Percentiles rank a stretch among this genome's conserved stretches.
Evolutionary conservation across 192 early-diverging fungal genomes (phyloP).

Genomic region (Gigaspora rosea): DNA sequence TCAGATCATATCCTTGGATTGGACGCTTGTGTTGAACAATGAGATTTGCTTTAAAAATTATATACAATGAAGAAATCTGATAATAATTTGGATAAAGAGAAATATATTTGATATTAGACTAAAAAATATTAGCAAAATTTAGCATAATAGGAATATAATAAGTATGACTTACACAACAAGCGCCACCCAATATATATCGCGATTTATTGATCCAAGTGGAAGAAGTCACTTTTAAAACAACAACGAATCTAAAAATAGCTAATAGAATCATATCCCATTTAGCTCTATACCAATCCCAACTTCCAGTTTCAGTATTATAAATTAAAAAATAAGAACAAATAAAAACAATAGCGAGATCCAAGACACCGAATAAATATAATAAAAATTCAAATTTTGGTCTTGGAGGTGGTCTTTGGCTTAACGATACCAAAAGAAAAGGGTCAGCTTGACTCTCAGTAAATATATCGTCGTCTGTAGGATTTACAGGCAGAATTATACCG

Average conservation of each 20-base stretch:
- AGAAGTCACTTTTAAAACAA: background rate
- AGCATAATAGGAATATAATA: background rate
- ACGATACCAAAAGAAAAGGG: constrained; percentile 22
- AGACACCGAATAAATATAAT: constrained; percentile 9
- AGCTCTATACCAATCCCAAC: background rate
- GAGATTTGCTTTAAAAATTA: constrained; percentile 27
- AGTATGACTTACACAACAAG: constrained; percentile 13
- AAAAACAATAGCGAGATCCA: constrained; percentile 9
- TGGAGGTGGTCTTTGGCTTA: background rate
- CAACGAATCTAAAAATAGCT: constrained; percentile 7
- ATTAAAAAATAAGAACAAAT: background rate
- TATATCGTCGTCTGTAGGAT: background rate
- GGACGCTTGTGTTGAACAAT: background rate
- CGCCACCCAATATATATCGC: background rate
- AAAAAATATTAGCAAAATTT: background rate
- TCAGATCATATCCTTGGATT: background rate
- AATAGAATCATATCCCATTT: constrained; percentile 12
- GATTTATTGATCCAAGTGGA: constrained; percentile 15
- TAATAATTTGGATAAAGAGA: background rate
- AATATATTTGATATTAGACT: too few species aligned
- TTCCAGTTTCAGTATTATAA: background rate
- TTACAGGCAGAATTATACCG: background rate
- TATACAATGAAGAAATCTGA: constrained; percentile 28
- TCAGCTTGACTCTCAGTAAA: background rate
- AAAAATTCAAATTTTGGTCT: constrained; percentile 4